These are phyloP conservation scores for Hypoxylon intermedium DNA, from an alignment of 495 filamentous ascomycete genomes.

Conservation along the genomic window DNA sequence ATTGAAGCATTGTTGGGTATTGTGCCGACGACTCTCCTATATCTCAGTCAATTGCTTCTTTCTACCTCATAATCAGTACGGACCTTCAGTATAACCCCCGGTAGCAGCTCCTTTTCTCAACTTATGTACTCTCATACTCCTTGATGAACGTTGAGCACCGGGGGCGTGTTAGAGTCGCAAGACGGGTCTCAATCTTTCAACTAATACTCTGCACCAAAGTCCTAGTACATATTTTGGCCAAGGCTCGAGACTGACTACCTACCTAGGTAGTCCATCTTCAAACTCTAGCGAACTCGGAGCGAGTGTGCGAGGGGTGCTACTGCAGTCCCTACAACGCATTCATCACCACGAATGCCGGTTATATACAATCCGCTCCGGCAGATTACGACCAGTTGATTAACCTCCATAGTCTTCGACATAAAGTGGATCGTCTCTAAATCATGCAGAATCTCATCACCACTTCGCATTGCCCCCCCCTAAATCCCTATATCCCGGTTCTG, in stretches of 20 bases:
- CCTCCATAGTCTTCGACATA: constrained; percentile 3
- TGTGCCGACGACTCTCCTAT: too few relatives aligned
- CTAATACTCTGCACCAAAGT: too few relatives aligned
- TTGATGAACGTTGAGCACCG: too few relatives aligned
- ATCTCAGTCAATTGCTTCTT: too few relatives aligned
- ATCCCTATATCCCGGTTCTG: neutral
- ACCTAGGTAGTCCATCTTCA: neutral
- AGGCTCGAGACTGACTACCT: too few relatives aligned
- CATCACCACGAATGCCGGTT: constrained; percentile 15
- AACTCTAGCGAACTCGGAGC: constrained; percentile 2
- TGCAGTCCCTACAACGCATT: neutral
- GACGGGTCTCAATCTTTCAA: neutral
- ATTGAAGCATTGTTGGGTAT: too few relatives aligned
- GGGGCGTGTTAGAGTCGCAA: neutral
- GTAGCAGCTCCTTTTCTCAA: too few relatives aligned
- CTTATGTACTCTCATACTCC: too few relatives aligned
- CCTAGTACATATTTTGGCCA: too few relatives aligned
- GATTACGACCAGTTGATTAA: constrained; percentile 6
- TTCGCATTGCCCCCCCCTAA: neutral
- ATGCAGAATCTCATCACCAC: constrained; percentile 2
- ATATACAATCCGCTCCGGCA: constrained; percentile 28
- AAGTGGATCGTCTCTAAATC: constrained; percentile 3
- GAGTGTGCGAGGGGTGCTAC: constrained; percentile 19
- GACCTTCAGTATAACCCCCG: too few relatives aligned
- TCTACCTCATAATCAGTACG: too few relatives aligned